Base-by-base conservation (phyloP, 257 asterid genomes). In the Nicotiana noctiflora region DNA sequence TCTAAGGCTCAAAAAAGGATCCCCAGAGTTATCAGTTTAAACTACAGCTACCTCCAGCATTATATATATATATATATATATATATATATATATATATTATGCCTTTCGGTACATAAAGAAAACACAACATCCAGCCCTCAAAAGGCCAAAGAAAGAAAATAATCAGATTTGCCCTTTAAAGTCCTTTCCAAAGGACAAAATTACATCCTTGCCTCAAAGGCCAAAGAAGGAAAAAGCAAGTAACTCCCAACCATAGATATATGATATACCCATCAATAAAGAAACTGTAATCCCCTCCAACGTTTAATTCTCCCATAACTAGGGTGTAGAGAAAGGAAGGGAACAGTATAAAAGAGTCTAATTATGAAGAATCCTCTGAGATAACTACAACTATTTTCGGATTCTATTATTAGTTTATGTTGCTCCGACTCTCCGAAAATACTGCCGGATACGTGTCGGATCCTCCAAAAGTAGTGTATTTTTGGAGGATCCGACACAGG, bases 1-100 rank as follows among this genome's bases (percentile, higher is more conserved):
- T 93, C 95, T 84, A 83, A 84, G 97, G 97, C 97, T 90, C 76
- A 84, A 52, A 37, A 87, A 74, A 66, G 81, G 81, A 83, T 76
- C 72, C 60, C 37, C 49, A 40, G 51, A 49, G 52, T 79, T 61
- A 11, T 9, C 21, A 27, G 32, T 34, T 34, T 37, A 17, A 68
- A 37, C 6, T 68, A 49, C 56, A 68, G 3, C 14, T 25, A 23
- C 64, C 52, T 80, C 62, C 34, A 49, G 5, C 67, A n/a, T 60
- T 31, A 31, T 25, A 25, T 25, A 25, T 25, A 25, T 25, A 25
- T 25, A 25, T 25, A 25, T 25, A 25, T 25, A 31, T 31, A 4
- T 4, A 3, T 29, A 31, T 31, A 31, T 32, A 32, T 32, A 32
- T 32, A 32, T 32, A 34, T 34, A 31, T 31, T 4, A 31, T 29